Percentiles rank a stretch among this genome's conserved stretches.
These are phyloP conservation scores for Trichosporon coremiiforme DNA, from an alignment of 1,284 basidiomycete species.

Conservation along the genomic window DNA sequence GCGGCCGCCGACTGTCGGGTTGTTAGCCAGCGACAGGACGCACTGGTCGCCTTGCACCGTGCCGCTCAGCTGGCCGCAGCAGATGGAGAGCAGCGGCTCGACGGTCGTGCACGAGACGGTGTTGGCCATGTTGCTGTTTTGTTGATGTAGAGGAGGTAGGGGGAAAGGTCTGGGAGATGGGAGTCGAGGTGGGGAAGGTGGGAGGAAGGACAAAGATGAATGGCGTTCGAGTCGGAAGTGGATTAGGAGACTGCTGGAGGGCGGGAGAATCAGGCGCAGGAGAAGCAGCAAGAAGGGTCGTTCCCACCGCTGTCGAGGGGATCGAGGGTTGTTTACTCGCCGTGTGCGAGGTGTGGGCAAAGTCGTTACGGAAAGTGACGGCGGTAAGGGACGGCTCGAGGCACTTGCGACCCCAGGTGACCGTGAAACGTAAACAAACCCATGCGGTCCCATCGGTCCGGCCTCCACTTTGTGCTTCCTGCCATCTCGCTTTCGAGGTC, in stretches of 20 bases:
- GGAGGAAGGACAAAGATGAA: no score
- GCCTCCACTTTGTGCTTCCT: neutral
- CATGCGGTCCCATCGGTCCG: neutral
- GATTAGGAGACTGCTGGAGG: neutral
- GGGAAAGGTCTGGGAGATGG: neutral
- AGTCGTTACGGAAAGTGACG: neutral
- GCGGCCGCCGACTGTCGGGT: neutral
- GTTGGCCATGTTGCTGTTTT: neutral
- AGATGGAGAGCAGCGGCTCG: neutral
- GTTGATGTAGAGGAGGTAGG: neutral
- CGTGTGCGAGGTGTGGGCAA: constrained; percentile 1
- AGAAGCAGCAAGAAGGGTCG: neutral
- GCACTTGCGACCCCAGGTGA: neutral
- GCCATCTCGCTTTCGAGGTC: no score
- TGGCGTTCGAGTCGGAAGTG: no score
- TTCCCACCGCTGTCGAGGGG: neutral
- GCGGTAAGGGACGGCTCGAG: neutral
- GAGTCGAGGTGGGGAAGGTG: no score
- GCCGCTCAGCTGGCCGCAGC: neutral
- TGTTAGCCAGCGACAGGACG: neutral
- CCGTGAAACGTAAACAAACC: neutral
- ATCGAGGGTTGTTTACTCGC: neutral
- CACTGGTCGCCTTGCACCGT: neutral
- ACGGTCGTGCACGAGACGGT: constrained; percentile 2
- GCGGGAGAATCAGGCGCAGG: neutral